These are phyloP conservation scores for Sordariomycetes sp. DNA, from an alignment of 2,329 filamentous ascomycete species.

Conservation along the genomic window DNA sequence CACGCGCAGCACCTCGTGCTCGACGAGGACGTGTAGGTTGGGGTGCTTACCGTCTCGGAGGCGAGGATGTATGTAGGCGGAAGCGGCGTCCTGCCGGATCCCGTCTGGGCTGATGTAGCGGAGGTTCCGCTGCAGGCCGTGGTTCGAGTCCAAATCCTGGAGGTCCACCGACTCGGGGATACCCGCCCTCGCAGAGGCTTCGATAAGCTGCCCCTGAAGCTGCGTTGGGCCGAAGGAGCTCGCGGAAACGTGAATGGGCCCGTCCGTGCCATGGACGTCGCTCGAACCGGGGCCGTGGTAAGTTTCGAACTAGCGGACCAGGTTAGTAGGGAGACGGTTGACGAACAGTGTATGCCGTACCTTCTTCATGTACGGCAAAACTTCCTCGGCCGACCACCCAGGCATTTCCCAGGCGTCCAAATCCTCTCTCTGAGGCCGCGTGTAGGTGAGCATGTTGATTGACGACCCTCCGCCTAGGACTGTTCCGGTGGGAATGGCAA, in stretches of 20 bases:
- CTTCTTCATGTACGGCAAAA: conserved; percentile 20
- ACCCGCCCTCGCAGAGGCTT: conserved; percentile 32
- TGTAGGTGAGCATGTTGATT: conserved; percentile 21
- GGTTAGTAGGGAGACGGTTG: neutral
- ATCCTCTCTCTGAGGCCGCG: conserved; percentile 18
- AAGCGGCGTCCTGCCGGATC: conserved; percentile 46
- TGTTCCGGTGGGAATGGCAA: conserved; percentile 32
- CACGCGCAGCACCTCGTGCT: conserved; percentile 21
- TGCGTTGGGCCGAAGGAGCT: conserved; percentile 26
- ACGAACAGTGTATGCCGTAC: conserved; percentile 1
- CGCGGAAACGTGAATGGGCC: conserved; percentile 39
- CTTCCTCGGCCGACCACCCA: conserved; percentile 20
- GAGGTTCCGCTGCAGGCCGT: conserved; percentile 23
- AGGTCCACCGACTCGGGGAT: conserved; percentile 37
- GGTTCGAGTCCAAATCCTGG: conserved; percentile 30
- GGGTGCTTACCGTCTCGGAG: conserved; percentile 31
- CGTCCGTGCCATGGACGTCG: conserved; percentile 31
- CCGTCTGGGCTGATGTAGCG: conserved; percentile 37
- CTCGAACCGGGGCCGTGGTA: conserved; percentile 13
- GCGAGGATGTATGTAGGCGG: conserved; percentile 41
- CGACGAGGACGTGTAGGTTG: conserved; percentile 42
- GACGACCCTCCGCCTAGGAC: conserved; percentile 20
- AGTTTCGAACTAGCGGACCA: conserved; percentile 21
- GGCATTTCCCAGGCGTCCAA: conserved; percentile 21
- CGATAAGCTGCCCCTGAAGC: conserved; percentile 34